Evolutionary conservation across 2,329 filamentous ascomycete genomes (phyloP).

Genomic region (Rutstroemia sp.): DNA sequence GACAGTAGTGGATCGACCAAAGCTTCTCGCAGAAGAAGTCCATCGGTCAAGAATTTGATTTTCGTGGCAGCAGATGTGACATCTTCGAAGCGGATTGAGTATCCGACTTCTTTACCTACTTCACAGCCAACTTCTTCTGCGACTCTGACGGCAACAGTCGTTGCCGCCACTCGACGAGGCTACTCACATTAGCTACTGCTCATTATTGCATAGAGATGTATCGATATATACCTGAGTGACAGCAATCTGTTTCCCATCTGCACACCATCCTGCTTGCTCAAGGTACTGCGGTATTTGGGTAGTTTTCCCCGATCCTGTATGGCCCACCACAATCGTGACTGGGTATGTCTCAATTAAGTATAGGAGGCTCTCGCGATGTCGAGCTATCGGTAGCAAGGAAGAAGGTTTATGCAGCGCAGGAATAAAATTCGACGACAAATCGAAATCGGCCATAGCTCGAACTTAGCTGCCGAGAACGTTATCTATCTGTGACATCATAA

Average conservation of each 20-base stretch:
- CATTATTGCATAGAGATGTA: neutral
- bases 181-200: constrained; percentile 31
- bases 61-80: constrained; percentile 75
- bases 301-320: constrained; percentile 92
- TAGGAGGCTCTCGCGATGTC: constrained; percentile 69
- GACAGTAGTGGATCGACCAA: constrained; percentile 87
- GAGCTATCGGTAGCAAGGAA: constrained; percentile 76
- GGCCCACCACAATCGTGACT: constrained; percentile 83
- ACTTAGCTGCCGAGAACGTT: neutral
- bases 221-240: constrained; percentile 68
- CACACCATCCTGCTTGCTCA: constrained; percentile 82
- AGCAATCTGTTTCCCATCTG: constrained; percentile 72
- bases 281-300: constrained; percentile 93
- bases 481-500: neutral
- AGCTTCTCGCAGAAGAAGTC: constrained; percentile 82
- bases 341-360: constrained; percentile 81
- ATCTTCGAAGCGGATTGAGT: constrained; percentile 90
- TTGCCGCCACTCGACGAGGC: constrained; percentile 86
- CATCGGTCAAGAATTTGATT: constrained; percentile 95
- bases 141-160: constrained; percentile 79
- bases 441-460: constrained; percentile 38
- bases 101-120: constrained; percentile 84
- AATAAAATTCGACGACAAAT: constrained; percentile 56
- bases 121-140: constrained; percentile 84
- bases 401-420: constrained; percentile 81